A percentile compares a stretch with the other conserved stretches of the same genome.
These are phyloP conservation scores for Coemansia sp. DNA, from an alignment of 192 early-diverging fungal genomes.

Conservation along the genomic window DNA sequence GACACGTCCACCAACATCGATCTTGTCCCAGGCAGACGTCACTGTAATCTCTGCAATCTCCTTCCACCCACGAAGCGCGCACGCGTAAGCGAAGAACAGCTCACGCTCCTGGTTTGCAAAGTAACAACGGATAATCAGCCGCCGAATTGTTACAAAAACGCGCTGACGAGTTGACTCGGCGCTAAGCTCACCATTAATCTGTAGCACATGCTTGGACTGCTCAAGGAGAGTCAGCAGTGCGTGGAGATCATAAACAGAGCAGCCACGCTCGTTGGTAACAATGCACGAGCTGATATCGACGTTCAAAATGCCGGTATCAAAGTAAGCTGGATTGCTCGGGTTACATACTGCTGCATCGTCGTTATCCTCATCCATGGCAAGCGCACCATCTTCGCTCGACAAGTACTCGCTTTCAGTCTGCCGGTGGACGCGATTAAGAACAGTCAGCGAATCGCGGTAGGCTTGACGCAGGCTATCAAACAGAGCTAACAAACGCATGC, in stretches of 20 bases:
- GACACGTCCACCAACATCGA: slow-evolving; percentile 62
- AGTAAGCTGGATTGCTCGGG: slow-evolving; percentile 54
- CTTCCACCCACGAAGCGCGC: slow-evolving; percentile 78
- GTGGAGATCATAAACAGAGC: slow-evolving; percentile 66
- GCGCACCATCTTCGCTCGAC: background rate
- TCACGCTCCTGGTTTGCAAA: slow-evolving; percentile 72
- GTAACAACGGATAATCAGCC: slow-evolving; percentile 63
- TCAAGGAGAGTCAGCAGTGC: slow-evolving; percentile 62
- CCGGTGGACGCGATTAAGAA: slow-evolving; percentile 23
- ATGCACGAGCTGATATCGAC: slow-evolving; percentile 54
- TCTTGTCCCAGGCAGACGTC: slow-evolving; percentile 57
- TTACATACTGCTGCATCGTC: slow-evolving; percentile 22
- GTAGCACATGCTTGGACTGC: slow-evolving; percentile 41
- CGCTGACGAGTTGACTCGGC: slow-evolving; percentile 47
- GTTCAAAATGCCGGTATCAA: slow-evolving; percentile 71
- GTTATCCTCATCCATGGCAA: slow-evolving; percentile 28
- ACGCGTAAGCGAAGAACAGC: slow-evolving; percentile 63
- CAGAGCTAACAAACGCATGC: slow-evolving; percentile 42
- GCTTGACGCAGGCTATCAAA: slow-evolving; percentile 45
- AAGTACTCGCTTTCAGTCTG: slow-evolving; percentile 25
- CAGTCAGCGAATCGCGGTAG: slow-evolving; percentile 27
- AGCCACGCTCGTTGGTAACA: slow-evolving; percentile 57
- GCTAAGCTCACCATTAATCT: slow-evolving; percentile 49
- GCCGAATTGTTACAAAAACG: slow-evolving; percentile 57
- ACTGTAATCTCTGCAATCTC: slow-evolving; percentile 70